These are phyloP conservation scores for Trametes polyzona DNA, from an alignment of 1,284 basidiomycete genomes.

Conservation along the genomic window DNA sequence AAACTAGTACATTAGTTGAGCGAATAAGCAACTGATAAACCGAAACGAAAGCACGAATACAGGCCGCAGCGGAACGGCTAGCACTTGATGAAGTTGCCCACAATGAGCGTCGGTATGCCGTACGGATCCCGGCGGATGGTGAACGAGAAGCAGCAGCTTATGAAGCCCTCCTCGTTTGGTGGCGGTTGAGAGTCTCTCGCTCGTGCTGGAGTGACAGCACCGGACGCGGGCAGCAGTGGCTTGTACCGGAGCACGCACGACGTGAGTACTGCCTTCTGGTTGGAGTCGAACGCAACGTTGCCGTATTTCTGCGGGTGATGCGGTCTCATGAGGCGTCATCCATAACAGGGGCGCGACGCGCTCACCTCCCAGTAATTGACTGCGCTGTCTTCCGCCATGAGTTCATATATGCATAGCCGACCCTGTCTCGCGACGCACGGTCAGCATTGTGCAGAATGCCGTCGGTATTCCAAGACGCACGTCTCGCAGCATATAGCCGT, in stretches of 20 bases:
- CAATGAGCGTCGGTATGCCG: conserved; percentile 93
- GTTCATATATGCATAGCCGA: conserved; percentile 93
- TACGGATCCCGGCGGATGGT: conserved; percentile 91
- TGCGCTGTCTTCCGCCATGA: conserved; percentile 95
- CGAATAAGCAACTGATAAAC: too few species aligned
- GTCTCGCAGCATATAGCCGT: conserved; percentile 81
- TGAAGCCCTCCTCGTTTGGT: conserved; percentile 67
- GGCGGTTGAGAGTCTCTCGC: conserved; percentile 35
- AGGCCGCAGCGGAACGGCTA: conserved; percentile 30
- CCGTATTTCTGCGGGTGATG: conserved; percentile 76
- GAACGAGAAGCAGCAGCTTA: conserved; percentile 95
- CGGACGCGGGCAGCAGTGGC: conserved; percentile 49
- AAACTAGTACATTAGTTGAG: conserved; percentile 8
- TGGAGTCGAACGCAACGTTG: conserved; percentile 90
- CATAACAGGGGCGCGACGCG: background rate
- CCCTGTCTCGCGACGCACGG: conserved; percentile 52
- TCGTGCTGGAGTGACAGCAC: conserved; percentile 31
- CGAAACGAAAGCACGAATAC: background rate
- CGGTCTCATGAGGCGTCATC: background rate
- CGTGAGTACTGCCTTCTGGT: conserved; percentile 90
- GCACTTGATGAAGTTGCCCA: conserved; percentile 81
- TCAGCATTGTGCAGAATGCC: background rate
- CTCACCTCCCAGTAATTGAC: conserved; percentile 97
- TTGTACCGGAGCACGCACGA: conserved; percentile 89
- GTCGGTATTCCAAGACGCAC: conserved; percentile 46